Conservation (phyloP, 2,329 filamentous ascomycete genomes). For the Fusarium sp. region DNA sequence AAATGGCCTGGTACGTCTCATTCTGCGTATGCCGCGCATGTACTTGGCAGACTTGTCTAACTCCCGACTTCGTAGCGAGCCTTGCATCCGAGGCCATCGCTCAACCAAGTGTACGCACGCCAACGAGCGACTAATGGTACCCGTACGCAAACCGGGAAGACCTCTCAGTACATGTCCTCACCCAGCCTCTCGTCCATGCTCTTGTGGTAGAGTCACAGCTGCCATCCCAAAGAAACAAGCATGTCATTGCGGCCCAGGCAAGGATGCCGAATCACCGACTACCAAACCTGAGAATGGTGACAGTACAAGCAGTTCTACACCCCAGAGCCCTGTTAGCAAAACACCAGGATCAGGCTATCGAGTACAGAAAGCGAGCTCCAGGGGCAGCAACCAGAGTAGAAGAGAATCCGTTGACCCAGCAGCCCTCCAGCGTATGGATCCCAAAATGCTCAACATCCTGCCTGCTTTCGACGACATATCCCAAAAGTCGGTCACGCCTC, state of each 20-base stretch:
- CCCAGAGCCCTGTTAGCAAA: conserved; percentile 52
- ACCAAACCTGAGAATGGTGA: conserved; percentile 47
- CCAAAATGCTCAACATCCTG: conserved; percentile 64
- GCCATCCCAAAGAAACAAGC: conserved; percentile 71
- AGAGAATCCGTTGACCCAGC: conserved; percentile 65
- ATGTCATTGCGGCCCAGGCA: conserved; percentile 64
- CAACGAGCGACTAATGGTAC: conserved; percentile 75
- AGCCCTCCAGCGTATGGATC: conserved; percentile 66
- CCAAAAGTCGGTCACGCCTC: conserved; percentile 44
- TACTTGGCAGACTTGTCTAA: conserved; percentile 25
- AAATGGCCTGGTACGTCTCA: conserved; percentile 78
- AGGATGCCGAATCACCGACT: conserved; percentile 44
- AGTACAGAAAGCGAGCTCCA: conserved; percentile 60
- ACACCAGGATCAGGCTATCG: conserved; percentile 56
- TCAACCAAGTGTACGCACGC: conserved; percentile 81
- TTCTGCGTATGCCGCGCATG: not conserved
- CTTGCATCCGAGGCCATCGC: conserved; percentile 81
- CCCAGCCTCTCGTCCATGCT: conserved; percentile 70
- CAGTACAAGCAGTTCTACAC: conserved; percentile 42
- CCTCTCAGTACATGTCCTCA: conserved; percentile 79
- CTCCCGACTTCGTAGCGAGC: conserved; percentile 65
- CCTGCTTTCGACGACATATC: conserved; percentile 51
- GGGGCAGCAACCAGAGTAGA: conserved; percentile 50
- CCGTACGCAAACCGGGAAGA: conserved; percentile 78
- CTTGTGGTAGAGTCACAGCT: conserved; percentile 73